These are phyloP conservation scores for Linum trigynum DNA, from an alignment of 345 rosid species.

Conservation along the genomic window DNA sequence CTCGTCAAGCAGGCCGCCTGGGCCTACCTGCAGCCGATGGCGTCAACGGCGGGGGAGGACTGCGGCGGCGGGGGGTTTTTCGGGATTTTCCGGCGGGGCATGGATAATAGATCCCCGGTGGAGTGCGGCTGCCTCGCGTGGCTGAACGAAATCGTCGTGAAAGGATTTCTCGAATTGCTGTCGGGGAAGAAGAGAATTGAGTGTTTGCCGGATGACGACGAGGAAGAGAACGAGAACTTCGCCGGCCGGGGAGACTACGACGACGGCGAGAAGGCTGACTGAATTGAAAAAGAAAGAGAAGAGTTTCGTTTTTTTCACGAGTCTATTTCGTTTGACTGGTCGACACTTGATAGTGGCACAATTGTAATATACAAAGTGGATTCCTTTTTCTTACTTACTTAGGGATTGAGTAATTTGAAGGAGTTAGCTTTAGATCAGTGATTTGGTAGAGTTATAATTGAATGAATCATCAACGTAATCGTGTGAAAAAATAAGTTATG, in stretches of 20 bases:
- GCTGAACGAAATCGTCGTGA: slow-evolving; percentile 24
- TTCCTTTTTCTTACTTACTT: too few species aligned
- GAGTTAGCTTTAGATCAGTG: too few species aligned
- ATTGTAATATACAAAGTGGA: neutral
- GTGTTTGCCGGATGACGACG: slow-evolving; percentile 2
- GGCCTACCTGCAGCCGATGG: slow-evolving; percentile 59
- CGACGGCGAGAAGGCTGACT: neutral
- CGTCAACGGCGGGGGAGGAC: slow-evolving; percentile 24
- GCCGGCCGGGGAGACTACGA: neutral
- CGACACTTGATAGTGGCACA: neutral
- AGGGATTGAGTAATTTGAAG: too few species aligned
- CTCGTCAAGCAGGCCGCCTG: slow-evolving; percentile 55
- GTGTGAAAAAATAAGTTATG: too few species aligned
- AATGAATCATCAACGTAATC: too few species aligned
- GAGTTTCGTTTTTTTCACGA: too few species aligned
- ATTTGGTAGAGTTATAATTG: too few species aligned
- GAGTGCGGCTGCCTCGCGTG: slow-evolving; percentile 30
- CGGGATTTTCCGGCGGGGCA: slow-evolving; percentile 24
- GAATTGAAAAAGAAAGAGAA: slow-evolving; percentile 8
- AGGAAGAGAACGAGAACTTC: slow-evolving; percentile 15
- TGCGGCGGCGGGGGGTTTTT: neutral
- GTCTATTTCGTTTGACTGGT: neutral
- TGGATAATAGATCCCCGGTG: neutral
- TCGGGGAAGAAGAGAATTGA: slow-evolving; percentile 8
- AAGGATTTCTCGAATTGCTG: slow-evolving; percentile 5